Evolutionary conservation across 2,329 filamentous ascomycete genomes (phyloP).

Genomic region (Endothia cerciana): DNA sequence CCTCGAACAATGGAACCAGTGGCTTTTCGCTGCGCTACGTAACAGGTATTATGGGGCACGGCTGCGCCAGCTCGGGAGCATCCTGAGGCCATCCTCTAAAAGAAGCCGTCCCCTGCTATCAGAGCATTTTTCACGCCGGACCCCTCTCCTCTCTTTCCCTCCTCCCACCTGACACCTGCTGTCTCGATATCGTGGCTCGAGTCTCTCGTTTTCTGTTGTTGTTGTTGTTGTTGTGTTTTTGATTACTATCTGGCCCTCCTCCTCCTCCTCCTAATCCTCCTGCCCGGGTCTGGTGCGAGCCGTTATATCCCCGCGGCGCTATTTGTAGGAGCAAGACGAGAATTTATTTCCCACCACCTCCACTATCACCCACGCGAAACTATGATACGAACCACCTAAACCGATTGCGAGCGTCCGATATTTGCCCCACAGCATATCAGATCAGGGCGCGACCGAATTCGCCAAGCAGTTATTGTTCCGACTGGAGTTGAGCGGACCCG

Average conservation of each 20-base stretch:
- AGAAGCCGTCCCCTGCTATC: slow-evolving; percentile 25
- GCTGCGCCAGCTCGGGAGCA: slow-evolving; percentile 20
- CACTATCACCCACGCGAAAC: slow-evolving; percentile 13
- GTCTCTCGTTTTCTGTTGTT: background rate
- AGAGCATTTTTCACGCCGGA: slow-evolving; percentile 10
- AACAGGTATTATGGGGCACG: slow-evolving; percentile 27
- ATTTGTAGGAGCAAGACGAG: slow-evolving; percentile 11
- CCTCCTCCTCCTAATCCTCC: background rate
- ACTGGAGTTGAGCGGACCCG: too few relatives aligned
- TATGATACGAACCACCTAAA: slow-evolving; percentile 9
- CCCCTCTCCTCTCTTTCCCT: slow-evolving; percentile 10
- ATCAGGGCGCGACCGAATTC: background rate
- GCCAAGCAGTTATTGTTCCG: slow-evolving; percentile 6
- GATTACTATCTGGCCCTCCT: too few relatives aligned
- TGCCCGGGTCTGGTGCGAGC: background rate
- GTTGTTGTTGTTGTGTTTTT: too few relatives aligned
- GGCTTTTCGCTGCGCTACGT: slow-evolving; percentile 27
- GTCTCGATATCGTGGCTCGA: slow-evolving; percentile 3
- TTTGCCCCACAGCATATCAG: background rate
- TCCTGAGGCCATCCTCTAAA: slow-evolving; percentile 24
- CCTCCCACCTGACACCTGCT: slow-evolving; percentile 15
- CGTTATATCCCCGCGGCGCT: slow-evolving; percentile 1
- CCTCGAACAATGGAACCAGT: slow-evolving; percentile 23
- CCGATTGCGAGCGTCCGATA: slow-evolving; percentile 12
- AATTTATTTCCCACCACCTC: slow-evolving; percentile 14